Evolutionary conservation across 208 protist genomes (phyloP).

Genomic region (Angomonas deanei): DNA sequence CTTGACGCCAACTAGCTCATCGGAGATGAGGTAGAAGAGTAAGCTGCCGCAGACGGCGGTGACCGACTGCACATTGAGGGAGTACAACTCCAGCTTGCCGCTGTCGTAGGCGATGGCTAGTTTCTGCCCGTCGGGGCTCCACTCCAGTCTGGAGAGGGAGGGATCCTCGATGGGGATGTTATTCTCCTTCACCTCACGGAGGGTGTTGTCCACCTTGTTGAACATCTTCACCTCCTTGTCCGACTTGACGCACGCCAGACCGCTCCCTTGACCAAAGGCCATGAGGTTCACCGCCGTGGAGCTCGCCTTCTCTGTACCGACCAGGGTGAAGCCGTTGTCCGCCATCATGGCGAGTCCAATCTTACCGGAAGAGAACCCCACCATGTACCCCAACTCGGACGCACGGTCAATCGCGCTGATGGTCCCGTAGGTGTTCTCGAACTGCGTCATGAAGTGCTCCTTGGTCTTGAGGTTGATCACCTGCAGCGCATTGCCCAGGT

Average conservation of each 20-base stretch:
- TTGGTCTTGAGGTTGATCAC: conserved; percentile 39
- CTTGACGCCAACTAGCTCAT: conserved; percentile 80
- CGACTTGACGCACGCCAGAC: conserved; percentile 34
- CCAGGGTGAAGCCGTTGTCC: conserved; percentile 35
- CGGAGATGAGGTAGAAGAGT: conserved; percentile 81
- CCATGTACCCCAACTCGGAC: conserved; percentile 29
- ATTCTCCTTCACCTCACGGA: conserved; percentile 30
- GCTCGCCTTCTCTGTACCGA: conserved; percentile 23
- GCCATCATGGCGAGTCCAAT: conserved; percentile 40
- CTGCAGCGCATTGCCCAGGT: conserved; percentile 44
- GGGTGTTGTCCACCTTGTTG: conserved; percentile 44
- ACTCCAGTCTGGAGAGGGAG: conserved; percentile 25
- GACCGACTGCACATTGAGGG: conserved; percentile 77
- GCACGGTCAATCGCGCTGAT: conserved; percentile 36
- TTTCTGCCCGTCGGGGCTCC: conserved; percentile 90
- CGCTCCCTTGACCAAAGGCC: conserved; percentile 41
- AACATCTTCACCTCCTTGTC: conserved; percentile 55
- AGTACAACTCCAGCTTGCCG: conserved; percentile 74
- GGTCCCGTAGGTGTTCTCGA: conserved; percentile 65
- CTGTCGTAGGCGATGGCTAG: conserved; percentile 69
- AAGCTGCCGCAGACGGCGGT: conserved; percentile 57
- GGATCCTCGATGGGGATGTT: conserved; percentile 14
- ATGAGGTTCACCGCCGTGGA: conserved; percentile 23
- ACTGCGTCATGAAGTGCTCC: conserved; percentile 51
- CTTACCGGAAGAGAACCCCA: conserved; percentile 54